Evolutionary conservation across 192 early-diverging fungal species (phyloP).

Genomic region (Geranomyces michiganensis): DNA sequence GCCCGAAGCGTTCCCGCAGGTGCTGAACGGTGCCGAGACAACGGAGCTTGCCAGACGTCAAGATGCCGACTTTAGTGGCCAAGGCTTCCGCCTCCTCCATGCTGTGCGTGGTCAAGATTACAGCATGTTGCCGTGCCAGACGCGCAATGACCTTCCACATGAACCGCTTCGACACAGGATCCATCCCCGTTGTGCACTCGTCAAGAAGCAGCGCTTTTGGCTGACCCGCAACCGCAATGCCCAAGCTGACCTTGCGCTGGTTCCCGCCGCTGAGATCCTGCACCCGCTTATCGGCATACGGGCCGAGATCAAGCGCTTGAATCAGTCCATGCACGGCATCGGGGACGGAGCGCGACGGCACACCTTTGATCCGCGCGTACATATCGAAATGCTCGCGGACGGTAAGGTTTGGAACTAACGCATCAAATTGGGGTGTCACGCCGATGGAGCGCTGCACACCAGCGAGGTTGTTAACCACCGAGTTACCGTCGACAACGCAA

Average conservation of each 20-base stretch:
- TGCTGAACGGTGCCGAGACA: constrained; percentile 51
- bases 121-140: constrained; percentile 44
- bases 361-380: constrained; percentile 49
- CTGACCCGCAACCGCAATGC: constrained; percentile 21
- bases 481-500: constrained; percentile 21
- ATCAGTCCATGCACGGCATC: constrained; percentile 24
- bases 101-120: constrained; percentile 65
- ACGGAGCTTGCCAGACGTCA: constrained; percentile 46
- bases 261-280: constrained; percentile 35
- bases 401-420: constrained; percentile 41
- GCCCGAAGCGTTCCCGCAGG: constrained; percentile 51
- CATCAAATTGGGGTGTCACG: constrained; percentile 52
- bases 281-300: constrained; percentile 39
- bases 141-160: constrained; percentile 57
- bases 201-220: constrained; percentile 32
- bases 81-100: constrained; percentile 70
- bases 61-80: constrained; percentile 40
- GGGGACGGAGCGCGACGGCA: constrained; percentile 24
- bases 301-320: constrained; percentile 42
- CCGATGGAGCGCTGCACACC: constrained; percentile 51
- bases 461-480: constrained; percentile 2
- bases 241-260: constrained; percentile 22
- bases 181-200: constrained; percentile 28
- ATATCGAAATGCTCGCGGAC: constrained; percentile 47
- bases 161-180: constrained; percentile 46